Percentiles rank a stretch among this genome's conserved stretches.
These are phyloP conservation scores for Diplodia mutila DNA, from an alignment of 2,329 filamentous ascomycete genomes.

Conservation along the genomic window DNA sequence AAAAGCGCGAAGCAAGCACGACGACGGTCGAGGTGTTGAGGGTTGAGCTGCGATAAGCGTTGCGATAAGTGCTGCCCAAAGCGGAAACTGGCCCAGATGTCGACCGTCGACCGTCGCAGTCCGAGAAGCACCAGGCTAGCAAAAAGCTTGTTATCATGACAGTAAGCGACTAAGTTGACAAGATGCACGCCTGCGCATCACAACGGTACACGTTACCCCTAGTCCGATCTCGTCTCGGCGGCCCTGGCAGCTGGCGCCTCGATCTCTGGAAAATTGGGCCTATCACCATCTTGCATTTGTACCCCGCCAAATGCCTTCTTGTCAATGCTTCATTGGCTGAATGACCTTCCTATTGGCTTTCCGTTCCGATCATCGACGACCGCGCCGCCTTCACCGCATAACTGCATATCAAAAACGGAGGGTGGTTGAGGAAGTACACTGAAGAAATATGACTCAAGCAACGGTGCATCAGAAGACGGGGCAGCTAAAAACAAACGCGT, in stretches of 20 bases:
- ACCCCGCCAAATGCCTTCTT: slow-evolving; percentile 4
- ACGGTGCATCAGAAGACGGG: neutral
- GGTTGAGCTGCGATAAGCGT: neutral
- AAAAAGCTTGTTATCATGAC: neutral
- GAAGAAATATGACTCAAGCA: neutral
- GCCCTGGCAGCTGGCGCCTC: neutral
- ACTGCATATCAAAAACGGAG: neutral
- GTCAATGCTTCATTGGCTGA: slow-evolving; percentile 7
- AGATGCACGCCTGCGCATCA: neutral
- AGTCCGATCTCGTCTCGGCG: neutral
- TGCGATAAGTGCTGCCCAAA: slow-evolving; percentile 5
- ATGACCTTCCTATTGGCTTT: neutral
- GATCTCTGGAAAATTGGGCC: neutral
- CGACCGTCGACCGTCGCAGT: slow-evolving; percentile 10
- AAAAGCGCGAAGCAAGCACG: neutral
- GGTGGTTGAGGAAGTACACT: too few species aligned
- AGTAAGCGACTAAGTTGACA: neutral
- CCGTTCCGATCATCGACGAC: slow-evolving; percentile 3
- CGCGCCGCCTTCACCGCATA: slow-evolving; percentile 14
- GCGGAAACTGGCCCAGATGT: neutral
- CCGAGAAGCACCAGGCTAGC: slow-evolving; percentile 3
- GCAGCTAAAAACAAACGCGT: neutral
- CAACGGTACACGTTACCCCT: neutral
- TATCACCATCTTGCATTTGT: neutral
- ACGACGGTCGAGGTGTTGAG: neutral